Evolutionary conservation across 1,284 basidiomycete genomes (phyloP).

Genomic region (Phlebopus sp.): DNA sequence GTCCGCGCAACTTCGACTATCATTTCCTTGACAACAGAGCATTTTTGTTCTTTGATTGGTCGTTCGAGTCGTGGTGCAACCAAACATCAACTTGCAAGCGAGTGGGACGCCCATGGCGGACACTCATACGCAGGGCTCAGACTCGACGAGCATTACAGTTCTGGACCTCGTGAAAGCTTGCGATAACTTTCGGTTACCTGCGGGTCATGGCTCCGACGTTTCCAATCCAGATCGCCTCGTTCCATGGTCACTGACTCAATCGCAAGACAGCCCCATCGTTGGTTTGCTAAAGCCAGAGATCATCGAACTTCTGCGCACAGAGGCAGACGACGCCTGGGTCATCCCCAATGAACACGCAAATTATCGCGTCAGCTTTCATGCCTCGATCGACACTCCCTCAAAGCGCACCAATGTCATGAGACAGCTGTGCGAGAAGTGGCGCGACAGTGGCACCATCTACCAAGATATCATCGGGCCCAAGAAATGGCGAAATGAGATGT

Average conservation of each 20-base stretch:
- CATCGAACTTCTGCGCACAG: conserved; percentile 48
- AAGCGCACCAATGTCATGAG: conserved; percentile 60
- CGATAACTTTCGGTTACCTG: conserved; percentile 56
- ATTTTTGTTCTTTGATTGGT: too few relatives aligned
- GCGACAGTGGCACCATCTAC: conserved; percentile 54
- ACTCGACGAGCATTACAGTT: conserved; percentile 35
- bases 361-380: conserved; percentile 49
- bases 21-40: too few relatives aligned
- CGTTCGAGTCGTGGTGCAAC: too few relatives aligned
- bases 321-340: conserved; percentile 44
- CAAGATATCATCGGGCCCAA: conserved; percentile 63
- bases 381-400: conserved; percentile 47
- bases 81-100: background rate
- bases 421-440: conserved; percentile 67
- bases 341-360: conserved; percentile 31
- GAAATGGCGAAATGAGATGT: conserved; percentile 85
- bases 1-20: too few relatives aligned
- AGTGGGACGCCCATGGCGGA: conserved; percentile 1
- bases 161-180: conserved; percentile 59
- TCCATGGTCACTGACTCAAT: conserved; percentile 50
- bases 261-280: conserved; percentile 49
- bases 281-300: conserved; percentile 63
- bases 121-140: conserved; percentile 31
- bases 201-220: conserved; percentile 14
- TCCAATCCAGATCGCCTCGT: conserved; percentile 43